Percentiles rank a stretch among this genome's conserved stretches.
Evolutionary conservation across 148 eudicot genomes (phyloP).

Genomic region (Chenopodium suecicum): DNA sequence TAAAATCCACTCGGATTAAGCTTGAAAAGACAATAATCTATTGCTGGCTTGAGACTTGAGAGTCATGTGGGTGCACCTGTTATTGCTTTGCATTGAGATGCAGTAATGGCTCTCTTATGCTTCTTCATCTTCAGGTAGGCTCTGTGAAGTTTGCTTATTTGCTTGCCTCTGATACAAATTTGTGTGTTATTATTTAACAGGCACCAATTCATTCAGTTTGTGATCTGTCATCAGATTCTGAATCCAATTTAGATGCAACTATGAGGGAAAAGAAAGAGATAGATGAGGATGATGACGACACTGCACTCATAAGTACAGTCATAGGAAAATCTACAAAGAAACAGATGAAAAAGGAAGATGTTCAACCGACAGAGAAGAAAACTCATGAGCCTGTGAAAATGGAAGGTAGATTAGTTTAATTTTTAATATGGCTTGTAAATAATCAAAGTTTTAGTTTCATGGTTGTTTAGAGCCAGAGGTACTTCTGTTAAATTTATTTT

Average conservation of each 20-base stretch:
- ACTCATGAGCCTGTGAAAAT: slow-evolving; percentile 23
- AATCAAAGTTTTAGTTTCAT: neutral
- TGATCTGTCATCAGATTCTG: slow-evolving; percentile 82
- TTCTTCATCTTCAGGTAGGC: neutral
- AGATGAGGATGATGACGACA: slow-evolving; percentile 24
- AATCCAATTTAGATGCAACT: slow-evolving; percentile 39
- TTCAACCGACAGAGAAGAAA: slow-evolving; percentile 29
- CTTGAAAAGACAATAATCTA: neutral
- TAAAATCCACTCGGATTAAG: neutral
- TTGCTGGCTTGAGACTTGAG: neutral
- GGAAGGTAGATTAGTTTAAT: slow-evolving; percentile 27
- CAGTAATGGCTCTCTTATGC: neutral
- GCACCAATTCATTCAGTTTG: slow-evolving; percentile 47
- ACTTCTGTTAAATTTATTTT: neutral
- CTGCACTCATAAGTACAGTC: slow-evolving; percentile 24
- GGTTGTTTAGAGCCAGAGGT: neutral
- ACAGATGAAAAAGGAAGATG: slow-evolving; percentile 37
- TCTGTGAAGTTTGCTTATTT: neutral
- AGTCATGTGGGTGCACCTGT: neutral
- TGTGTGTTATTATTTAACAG: slow-evolving; percentile 34
- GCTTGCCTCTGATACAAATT: neutral
- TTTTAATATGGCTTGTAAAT: neutral
- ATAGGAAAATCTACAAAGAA: slow-evolving; percentile 58
- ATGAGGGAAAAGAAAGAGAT: slow-evolving; percentile 20
- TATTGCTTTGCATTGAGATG: neutral